phyloP scores from a whole-genome alignment of 2,329 filamentous ascomycete species.

The Pseudogymnoascus sp. region DNA sequence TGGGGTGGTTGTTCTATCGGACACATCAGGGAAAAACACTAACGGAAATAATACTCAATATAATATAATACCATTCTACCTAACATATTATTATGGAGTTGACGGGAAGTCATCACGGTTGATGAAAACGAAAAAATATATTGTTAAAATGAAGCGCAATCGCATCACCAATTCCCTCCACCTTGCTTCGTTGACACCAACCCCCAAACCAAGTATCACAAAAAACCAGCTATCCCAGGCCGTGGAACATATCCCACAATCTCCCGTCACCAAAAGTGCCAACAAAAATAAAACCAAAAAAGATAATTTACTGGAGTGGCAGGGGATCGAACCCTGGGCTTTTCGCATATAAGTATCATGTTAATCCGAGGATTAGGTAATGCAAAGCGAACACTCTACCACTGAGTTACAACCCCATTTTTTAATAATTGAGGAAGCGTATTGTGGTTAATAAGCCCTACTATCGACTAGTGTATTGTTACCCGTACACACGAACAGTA shows the following conservation, averaged over 20 bases:
- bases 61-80: not conserved
- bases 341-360: slow-evolving; percentile 10
- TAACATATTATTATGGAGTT: not conserved
- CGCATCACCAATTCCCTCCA: too few relatives aligned
- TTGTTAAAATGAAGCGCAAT: too few relatives aligned
- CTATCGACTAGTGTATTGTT: not conserved
- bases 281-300: not conserved
- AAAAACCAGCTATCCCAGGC: too few relatives aligned
- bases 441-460: not conserved
- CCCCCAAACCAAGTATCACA: too few relatives aligned
- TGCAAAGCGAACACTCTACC: slow-evolving; percentile 11
- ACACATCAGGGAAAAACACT: not conserved
- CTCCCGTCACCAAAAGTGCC: too few relatives aligned
- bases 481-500: too few relatives aligned
- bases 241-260: too few relatives aligned
- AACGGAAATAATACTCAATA: not conserved
- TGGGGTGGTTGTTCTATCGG: not conserved
- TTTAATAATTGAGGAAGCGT: not conserved
- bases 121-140: too few relatives aligned
- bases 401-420: slow-evolving; percentile 10
- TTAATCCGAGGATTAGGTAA: slow-evolving; percentile 8
- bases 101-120: not conserved
- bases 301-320: slow-evolving; percentile 3
- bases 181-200: too few relatives aligned
- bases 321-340: slow-evolving; percentile 11